phyloP scores from a whole-genome alignment of 495 filamentous ascomycete species.

The Cetradonia linearis region DNA sequence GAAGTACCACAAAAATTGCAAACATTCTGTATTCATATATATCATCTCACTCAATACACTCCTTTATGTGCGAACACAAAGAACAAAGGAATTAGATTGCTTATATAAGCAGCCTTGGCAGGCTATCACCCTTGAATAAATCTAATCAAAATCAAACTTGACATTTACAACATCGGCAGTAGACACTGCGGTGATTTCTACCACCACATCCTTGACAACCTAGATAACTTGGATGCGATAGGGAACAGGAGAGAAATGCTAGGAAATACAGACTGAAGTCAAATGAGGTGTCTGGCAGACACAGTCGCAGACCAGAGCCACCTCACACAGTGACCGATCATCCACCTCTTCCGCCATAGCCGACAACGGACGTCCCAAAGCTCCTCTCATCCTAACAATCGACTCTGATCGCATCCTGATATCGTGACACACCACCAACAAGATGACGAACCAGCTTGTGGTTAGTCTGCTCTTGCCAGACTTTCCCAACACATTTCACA shows the following conservation, averaged over 20 bases:
- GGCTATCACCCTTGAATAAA: conserved; percentile 10
- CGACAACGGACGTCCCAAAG: background rate
- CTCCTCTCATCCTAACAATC: background rate
- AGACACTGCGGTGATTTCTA: conserved; percentile 4
- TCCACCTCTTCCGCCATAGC: conserved; percentile 5
- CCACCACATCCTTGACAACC: background rate
- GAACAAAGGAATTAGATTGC: background rate
- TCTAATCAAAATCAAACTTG: conserved; percentile 12
- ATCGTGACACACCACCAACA: conserved; percentile 9
- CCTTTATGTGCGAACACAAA: conserved; percentile 4
- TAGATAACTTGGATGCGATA: background rate
- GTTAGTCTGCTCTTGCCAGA: conserved; percentile 40
- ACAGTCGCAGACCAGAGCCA: conserved; percentile 7
- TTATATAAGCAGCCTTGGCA: conserved; percentile 17
- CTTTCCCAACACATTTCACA: conserved; percentile 18
- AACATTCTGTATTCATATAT: conserved; percentile 4
- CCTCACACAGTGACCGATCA: background rate
- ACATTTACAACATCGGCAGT: conserved; percentile 12
- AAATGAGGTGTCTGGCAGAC: conserved; percentile 9
- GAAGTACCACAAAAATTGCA: background rate
- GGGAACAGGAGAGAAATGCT: background rate
- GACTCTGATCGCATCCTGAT: background rate
- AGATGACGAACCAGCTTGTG: conserved; percentile 56
- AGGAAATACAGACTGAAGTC: conserved; percentile 4
- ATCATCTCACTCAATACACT: conserved; percentile 11